Evolutionary conservation across 306 rosid species (phyloP).

Genomic region (Dalbergia oliveri): DNA sequence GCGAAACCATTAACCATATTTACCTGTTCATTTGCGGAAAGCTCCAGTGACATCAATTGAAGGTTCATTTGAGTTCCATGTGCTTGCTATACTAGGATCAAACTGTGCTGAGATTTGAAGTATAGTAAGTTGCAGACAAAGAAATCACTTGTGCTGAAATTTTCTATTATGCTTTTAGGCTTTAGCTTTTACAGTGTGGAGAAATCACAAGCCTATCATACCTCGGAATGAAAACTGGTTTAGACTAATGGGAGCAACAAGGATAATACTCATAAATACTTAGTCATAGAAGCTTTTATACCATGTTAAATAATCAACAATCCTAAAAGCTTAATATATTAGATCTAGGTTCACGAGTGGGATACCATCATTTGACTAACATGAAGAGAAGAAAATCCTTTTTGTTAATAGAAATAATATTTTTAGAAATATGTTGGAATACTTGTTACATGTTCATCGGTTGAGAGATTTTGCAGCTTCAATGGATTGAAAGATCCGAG

Average conservation of each 20-base stretch:
- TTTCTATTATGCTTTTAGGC: not conserved
- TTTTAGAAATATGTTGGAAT: not conserved
- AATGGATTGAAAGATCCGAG: not conserved
- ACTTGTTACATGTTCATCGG: constrained; percentile 3
- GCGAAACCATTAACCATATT: constrained; percentile 1
- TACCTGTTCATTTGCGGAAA: constrained; percentile 4
- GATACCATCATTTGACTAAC: not conserved
- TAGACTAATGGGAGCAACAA: not conserved
- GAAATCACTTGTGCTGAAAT: not conserved
- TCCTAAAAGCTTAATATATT: not conserved
- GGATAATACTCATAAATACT: not conserved
- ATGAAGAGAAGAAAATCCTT: not conserved
- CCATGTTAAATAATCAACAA: not conserved
- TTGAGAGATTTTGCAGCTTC: constrained; percentile 20
- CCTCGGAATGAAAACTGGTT: constrained; percentile 11
- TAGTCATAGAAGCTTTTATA: not conserved
- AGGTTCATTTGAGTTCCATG: constrained; percentile 24
- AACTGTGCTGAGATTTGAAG: not conserved
- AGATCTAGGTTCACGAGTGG: constrained; percentile 8
- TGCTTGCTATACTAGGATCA: constrained; percentile 11
- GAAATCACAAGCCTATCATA: not conserved
- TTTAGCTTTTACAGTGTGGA: constrained; percentile 1
- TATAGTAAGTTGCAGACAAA: constrained; percentile 2
- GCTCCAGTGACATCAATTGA: constrained; percentile 10
- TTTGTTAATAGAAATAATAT: not conserved